Evolutionary conservation across 1,284 basidiomycete genomes (phyloP), one percentile per base, ranked within the genome.

Genomic region (Vanrija sp.): DNA sequence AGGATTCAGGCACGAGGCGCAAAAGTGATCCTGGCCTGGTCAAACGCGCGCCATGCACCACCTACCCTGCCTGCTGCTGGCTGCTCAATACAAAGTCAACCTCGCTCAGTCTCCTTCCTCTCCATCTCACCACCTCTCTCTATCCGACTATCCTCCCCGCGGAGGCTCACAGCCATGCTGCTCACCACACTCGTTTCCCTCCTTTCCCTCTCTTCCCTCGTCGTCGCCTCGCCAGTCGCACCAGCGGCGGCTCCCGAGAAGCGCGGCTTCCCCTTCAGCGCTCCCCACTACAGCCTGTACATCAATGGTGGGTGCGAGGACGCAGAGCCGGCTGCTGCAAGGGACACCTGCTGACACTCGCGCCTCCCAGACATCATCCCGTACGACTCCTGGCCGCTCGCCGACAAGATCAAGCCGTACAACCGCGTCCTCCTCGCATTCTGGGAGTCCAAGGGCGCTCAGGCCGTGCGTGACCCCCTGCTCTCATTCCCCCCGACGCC

Each of bases 371-470:
- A 19, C 71, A 71, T 65, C 67, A 69, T 45, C 49, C 60, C 9
- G 61, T 63, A 5, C 51, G 63, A 14, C 65, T 62, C 4, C 59
- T 77, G 35, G 54, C 56, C 37, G 39, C 51, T 41, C 0, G 47
- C 57, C 16, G 51, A 50, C 47, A 59, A 51, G 44, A 41, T 59
- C 38, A 4, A 27, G 48, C 57, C 57, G 1, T 74, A 66, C 69
- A 78, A 76, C 67, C 70, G 73, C 20, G 78, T 78, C 64, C 74
- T 79, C 50, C 70, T 79, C 35, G 76, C 78, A 3, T 79, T 80
- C 62, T 79, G 78, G 78, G 71, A 77, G 57, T 64, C 70, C 36
- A 55, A 57, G 20, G 66, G 68, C 9, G 69, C 77, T 0, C 70
- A 71, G 6, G 71, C 70, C 9, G 71, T 57, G 27, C 35, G 51